phyloP scores from a whole-genome alignment of 495 filamentous ascomycete genomes.

The Echria macrotheca region DNA sequence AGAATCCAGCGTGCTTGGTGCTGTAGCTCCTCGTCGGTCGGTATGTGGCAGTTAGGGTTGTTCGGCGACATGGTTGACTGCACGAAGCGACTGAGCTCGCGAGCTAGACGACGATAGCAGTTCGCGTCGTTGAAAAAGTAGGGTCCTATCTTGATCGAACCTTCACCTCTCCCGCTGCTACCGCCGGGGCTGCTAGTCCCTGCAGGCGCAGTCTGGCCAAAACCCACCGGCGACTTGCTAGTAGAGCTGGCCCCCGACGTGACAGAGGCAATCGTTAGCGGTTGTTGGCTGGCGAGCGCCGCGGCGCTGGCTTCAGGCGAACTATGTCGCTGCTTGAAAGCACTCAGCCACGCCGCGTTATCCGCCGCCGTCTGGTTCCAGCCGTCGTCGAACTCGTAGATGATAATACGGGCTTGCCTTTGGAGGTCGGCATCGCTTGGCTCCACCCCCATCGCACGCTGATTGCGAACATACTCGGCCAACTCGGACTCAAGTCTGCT shows the following conservation, averaged over 20 bases:
- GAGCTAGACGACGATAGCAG: constrained; percentile 46
- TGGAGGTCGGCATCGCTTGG: constrained; percentile 60
- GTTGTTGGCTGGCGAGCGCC: constrained; percentile 11
- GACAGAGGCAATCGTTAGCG: constrained; percentile 15
- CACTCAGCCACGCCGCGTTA: constrained; percentile 53
- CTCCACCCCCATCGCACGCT: constrained; percentile 44
- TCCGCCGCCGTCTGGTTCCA: constrained; percentile 73
- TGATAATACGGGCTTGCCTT: constrained; percentile 55
- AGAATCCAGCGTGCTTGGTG: constrained; percentile 53
- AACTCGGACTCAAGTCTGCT: constrained; percentile 56
- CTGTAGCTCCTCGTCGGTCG: constrained; percentile 48
- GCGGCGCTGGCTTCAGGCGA: constrained; percentile 6
- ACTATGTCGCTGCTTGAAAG: constrained; percentile 38
- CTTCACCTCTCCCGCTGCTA: not conserved
- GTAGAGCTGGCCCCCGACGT: not conserved
- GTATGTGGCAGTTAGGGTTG: constrained; percentile 48
- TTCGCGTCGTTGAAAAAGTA: constrained; percentile 45
- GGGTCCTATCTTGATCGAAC: constrained; percentile 2
- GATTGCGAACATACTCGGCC: constrained; percentile 47
- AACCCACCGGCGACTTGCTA: not conserved
- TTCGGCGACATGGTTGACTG: constrained; percentile 44
- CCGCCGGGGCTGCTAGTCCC: not conserved
- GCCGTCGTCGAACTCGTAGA: constrained; percentile 60
- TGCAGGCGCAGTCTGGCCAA: not conserved
- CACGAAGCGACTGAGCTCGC: constrained; percentile 45